Base-by-base conservation (phyloP, 257 asterid genomes). In the Galeopsis tetrahit region DNA sequence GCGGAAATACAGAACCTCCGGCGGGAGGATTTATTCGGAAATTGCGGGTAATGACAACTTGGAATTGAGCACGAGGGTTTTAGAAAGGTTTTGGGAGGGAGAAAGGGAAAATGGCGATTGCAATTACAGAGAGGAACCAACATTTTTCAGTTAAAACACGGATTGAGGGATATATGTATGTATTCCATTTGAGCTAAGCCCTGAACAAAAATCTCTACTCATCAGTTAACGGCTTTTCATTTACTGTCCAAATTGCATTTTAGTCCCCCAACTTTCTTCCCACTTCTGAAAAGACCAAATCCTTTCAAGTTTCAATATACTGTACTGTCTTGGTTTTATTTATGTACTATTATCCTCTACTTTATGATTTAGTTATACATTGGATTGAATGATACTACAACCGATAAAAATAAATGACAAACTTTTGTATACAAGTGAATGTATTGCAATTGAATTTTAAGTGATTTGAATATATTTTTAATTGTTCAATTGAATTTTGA, bases 51-150 rank as follows among this genome's bases (percentile, higher is more conserved):
- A 70, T 66, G 52, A 42, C 78, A 69, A 10, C 15, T 7, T 21
- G 75, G 66, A 34, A 44, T 49, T 36, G 66, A 79, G 36, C 58
- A 53, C 3, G 79, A 44, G 77, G 84, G 79, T 3, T 81, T 77
- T 17, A 59, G 32, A 60, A 76, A 72, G 79, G 81, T 74, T 76
- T 59, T 74, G 71, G 86, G 66, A 76, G 89, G 85, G 83, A 77
- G 68, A 56, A 81, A 70, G 61, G 81, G 48, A 21, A 75, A 73
- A 63, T 80, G 83, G 77, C 76, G 77, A 42, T 80, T 63, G 83
- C 79, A 80, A 62, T 75, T 72, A 79, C 86, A 79, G 67, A 75
- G 80, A 1, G 82, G 72, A 66, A 80, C 74, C 72, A 75, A 43
- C 89, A 77, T 81, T 75, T 38, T 71, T 52, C 80, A 66, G 80